Evolutionary conservation across 2,329 filamentous ascomycete species (phyloP), one percentile per base, ranked within the genome.

Genomic region (Coniochaeta prunicola): DNA sequence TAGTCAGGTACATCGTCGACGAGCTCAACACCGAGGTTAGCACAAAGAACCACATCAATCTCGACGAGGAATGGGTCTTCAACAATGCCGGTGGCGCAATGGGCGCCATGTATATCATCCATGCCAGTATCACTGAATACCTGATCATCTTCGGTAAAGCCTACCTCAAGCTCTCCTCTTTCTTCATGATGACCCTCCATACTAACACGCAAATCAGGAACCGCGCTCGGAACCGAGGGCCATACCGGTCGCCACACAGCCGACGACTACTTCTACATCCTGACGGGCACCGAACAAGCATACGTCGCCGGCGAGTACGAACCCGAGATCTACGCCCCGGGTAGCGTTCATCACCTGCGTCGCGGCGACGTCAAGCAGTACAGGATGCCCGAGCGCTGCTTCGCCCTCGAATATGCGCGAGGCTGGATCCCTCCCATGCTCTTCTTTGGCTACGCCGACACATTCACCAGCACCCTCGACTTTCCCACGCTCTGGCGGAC

Each of bases 391-490:
- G 81, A 82, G 59, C 78, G 76, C 60, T 92, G 88, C 78, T 92
- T 91, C 74, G 90, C 90, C 57, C 80, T 94, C 66, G 90, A 93
- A 80, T 90, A 92, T 73, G 90, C 90, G 53, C 80, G 88, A 65
- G 91, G 92, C 63, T 96, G 91, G 90, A 96, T 96, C 73, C 92
- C 92, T 53, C 89, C 89, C 59, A 96, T 96, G 92, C 78, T 96
- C 57, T 89, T 89, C 73, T 96, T 96, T 73, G 92, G 92, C 61
- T 93, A 88, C 72, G 89, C 91, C 63, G 92, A 96, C 74, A 86
- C 84, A 53, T 80, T 96, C 60, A 84, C 80, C 58, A 92, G 87
- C 74, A 96, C 91, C 4, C 78, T 96, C 64, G 92, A 96, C 73
- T 83, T 96, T 70, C 85, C 83, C n/a, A 96, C 91, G 1, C 73